Evolutionary conservation across 768 basidiomycete species (phyloP).

Genomic region (Boletus tomentosulus): DNA sequence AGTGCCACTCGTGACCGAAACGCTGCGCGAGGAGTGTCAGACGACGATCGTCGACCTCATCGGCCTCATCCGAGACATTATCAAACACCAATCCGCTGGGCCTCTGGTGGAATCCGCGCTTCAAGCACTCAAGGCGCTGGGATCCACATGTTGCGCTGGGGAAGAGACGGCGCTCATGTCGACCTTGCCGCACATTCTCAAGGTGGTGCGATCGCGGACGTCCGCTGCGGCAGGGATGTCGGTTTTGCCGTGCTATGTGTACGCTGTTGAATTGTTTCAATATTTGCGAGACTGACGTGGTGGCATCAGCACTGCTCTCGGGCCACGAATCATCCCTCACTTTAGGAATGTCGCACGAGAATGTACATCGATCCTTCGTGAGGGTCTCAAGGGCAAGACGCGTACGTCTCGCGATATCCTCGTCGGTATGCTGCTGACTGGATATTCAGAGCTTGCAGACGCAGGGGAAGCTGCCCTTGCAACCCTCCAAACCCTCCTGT

Average conservation of each 20-base stretch:
- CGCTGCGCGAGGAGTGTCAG: slow-evolving; percentile 49
- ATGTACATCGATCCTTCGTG: slow-evolving; percentile 46
- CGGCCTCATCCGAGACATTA: slow-evolving; percentile 43
- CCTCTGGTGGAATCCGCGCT: slow-evolving; percentile 47
- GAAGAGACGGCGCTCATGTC: slow-evolving; percentile 66
- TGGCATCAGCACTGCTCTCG: slow-evolving; percentile 58
- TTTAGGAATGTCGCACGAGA: slow-evolving; percentile 68
- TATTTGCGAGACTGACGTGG: slow-evolving; percentile 1
- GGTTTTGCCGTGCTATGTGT: slow-evolving; percentile 62
- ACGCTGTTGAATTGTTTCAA: slow-evolving; percentile 19
- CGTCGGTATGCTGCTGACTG: neutral
- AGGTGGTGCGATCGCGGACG: slow-evolving; percentile 39
- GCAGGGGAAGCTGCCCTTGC: slow-evolving; percentile 35
- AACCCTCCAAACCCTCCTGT: slow-evolving; percentile 66
- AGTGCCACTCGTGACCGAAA: slow-evolving; percentile 53
- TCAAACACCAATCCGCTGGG: slow-evolving; percentile 41
- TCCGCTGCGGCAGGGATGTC: slow-evolving; percentile 43
- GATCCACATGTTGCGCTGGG: slow-evolving; percentile 49
- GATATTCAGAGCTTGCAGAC: slow-evolving; percentile 28
- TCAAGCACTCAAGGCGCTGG: slow-evolving; percentile 56
- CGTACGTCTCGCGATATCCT: slow-evolving; percentile 28
- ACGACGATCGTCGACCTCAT: slow-evolving; percentile 52
- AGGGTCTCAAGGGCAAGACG: slow-evolving; percentile 29
- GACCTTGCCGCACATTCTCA: slow-evolving; percentile 56
- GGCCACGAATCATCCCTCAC: slow-evolving; percentile 84